Conservation (phyloP, 768 basidiomycete genomes). For the Pulveroboletus frians region DNA sequence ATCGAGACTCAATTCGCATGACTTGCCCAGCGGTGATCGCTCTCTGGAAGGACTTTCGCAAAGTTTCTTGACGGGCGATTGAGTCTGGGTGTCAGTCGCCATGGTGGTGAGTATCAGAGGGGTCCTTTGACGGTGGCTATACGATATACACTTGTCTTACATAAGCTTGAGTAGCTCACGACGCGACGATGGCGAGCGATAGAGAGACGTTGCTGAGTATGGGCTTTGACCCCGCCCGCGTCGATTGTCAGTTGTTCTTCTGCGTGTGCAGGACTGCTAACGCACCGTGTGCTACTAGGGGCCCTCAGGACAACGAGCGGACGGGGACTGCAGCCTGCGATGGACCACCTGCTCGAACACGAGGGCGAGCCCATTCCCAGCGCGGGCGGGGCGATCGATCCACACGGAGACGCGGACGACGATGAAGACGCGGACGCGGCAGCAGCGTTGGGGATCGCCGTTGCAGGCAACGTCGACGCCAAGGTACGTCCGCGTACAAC, state of each 20-base stretch:
- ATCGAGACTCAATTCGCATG: conserved; percentile 3
- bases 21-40: background rate
- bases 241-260: conserved; percentile 64
- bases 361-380: conserved; percentile 73
- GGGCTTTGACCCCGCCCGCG: conserved; percentile 81
- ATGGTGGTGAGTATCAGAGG: too few species aligned
- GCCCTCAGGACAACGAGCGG: conserved; percentile 80
- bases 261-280: background rate
- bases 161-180: too few species aligned
- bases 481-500: conserved; percentile 41
- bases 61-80: background rate
- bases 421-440: conserved; percentile 65
- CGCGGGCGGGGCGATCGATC: conserved; percentile 23
- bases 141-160: too few species aligned
- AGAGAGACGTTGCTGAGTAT: conserved; percentile 73
- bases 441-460: conserved; percentile 45
- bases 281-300: conserved; percentile 51
- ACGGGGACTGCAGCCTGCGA: conserved; percentile 83
- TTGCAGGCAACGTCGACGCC: conserved; percentile 47
- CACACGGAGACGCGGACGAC: conserved; percentile 45
- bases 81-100: too few species aligned
- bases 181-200: conserved; percentile 44
- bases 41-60: background rate
- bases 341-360: conserved; percentile 85
- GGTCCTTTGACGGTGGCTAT: background rate